phyloP scores from a whole-genome alignment of 1,139 yeast genomes.

The Kluyveromyces sp. region DNA sequence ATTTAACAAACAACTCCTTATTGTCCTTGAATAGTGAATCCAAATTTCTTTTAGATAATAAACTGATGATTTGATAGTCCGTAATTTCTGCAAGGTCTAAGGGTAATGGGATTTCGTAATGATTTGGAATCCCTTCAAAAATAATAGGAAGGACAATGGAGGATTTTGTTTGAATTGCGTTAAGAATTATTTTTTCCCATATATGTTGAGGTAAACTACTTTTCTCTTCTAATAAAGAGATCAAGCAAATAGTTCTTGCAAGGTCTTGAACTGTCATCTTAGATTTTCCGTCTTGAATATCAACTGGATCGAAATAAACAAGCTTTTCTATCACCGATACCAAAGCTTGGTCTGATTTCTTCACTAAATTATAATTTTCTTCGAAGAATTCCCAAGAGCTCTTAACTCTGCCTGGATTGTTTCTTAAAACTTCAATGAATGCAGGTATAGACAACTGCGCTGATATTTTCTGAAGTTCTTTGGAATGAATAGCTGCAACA shows the following conservation, averaged over 20 bases:
- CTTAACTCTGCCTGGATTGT: conserved; percentile 28
- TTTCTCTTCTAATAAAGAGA: conserved; percentile 9
- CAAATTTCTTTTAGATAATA: conserved; percentile 8
- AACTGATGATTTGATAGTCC: conserved; percentile 12
- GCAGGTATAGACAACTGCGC: conserved; percentile 14
- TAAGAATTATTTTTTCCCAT: conserved; percentile 10
- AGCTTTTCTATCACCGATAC: conserved; percentile 14
- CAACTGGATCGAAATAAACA: conserved; percentile 17
- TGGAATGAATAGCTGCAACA: conserved; percentile 22
- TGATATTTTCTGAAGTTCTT: conserved; percentile 14
- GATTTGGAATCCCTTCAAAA: conserved; percentile 8
- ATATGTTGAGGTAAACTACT: conserved; percentile 6
- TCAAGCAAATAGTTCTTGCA: conserved; percentile 13
- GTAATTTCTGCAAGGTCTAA: not conserved
- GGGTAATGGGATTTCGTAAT: conserved; percentile 5
- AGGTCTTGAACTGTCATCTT: conserved; percentile 13
- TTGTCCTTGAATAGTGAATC: conserved; percentile 9
- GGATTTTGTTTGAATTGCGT: conserved; percentile 11
- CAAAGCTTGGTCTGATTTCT: conserved; percentile 15
- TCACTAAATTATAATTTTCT: conserved; percentile 6
- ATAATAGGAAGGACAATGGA: conserved; percentile 14
- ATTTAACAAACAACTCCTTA: conserved; percentile 8
- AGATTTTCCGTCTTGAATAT: conserved; percentile 17
- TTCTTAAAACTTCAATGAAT: conserved; percentile 17
- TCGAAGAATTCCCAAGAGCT: conserved; percentile 26